Evolutionary conservation across 495 filamentous ascomycete genomes (phyloP), one percentile per base, ranked within the genome.

Genomic region (Penicillium bovifimosum): DNA sequence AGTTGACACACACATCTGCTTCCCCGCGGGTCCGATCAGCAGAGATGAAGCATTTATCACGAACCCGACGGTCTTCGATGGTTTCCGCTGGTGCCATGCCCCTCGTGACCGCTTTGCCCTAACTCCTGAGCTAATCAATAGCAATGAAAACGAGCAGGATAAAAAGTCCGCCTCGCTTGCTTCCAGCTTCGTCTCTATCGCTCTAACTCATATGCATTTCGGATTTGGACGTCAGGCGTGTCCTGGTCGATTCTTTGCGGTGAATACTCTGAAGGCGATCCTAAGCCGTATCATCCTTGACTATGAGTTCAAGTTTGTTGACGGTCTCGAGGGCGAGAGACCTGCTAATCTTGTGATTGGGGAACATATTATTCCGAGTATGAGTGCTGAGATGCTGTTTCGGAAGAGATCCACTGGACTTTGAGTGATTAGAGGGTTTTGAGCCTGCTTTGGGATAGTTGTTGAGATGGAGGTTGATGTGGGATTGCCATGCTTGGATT

Each of bases 171-270:
- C 16, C 11, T 29, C 43, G 6, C 41, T 24, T 24, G 20, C 50
- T 9, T 50, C 57, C 0, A 31, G 49, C n/a, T 65, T 68, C 9
- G 63, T 67, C 13, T 49, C 38, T 13, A 61, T 62, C 24, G 59
- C 51, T 17, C 47, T 53, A 0, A 35, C 56, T 5, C 67, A 63
- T 29, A 60, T 70, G 52, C 64, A 71, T 27, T 73, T 73, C 36
- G 67, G 69, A 10, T 64, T 59, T 16, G 69, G 69, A 10, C 50
- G 57, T 2, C 63, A 66, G 43, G 68, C 68, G 5, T 74, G 81
- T 58, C 82, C 82, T 0, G 83, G 82, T 0, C 68, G 82, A 6
- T 81, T 81, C 62, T 82, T 84, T 39, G 80, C 77, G 0, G 66
- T 67, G 3, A 72, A 69, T 14, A 73, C 77, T 46, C 70, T 83